Percentiles rank a stretch among this genome's conserved stretches.
Evolutionary conservation across 257 asterid species (phyloP).

Genomic region (Solanum bukasovii): DNA sequence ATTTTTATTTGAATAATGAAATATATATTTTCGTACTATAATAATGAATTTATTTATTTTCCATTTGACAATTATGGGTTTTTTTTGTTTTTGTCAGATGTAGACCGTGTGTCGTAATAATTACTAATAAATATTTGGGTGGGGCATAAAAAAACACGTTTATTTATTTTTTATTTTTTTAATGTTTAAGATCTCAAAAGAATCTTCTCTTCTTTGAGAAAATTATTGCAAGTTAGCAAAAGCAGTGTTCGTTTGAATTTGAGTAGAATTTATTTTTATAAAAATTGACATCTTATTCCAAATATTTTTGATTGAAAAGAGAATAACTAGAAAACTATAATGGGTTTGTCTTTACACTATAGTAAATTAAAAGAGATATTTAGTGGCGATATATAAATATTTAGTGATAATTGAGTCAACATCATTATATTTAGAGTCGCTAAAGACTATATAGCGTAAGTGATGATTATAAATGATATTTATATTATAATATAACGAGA

Average conservation of each 20-base stretch:
- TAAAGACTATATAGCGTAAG: too few relatives aligned
- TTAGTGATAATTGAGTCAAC: too few relatives aligned
- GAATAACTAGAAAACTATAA: neutral
- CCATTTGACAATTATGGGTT: neutral
- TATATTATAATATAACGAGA: too few relatives aligned
- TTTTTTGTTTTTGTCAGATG: neutral
- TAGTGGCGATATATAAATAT: too few relatives aligned
- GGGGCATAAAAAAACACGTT: neutral
- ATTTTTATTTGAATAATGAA: neutral
- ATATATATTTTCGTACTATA: neutral
- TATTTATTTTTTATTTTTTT: neutral
- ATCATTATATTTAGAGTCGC: rapidly evolving
- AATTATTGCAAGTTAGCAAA: neutral
- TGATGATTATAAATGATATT: too few relatives aligned
- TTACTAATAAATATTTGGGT: neutral
- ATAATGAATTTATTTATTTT: neutral
- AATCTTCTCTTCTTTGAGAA: neutral
- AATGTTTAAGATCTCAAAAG: neutral
- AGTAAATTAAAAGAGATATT: too few relatives aligned
- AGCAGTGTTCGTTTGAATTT: neutral
- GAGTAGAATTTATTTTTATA: neutral
- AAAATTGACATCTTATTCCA: neutral
- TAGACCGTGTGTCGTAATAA: neutral
- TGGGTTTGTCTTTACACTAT: too few relatives aligned
- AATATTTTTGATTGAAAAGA: neutral